These are phyloP conservation scores for Dryas alaskensis DNA, from an alignment of 306 rosid genomes.

Conservation along the genomic window DNA sequence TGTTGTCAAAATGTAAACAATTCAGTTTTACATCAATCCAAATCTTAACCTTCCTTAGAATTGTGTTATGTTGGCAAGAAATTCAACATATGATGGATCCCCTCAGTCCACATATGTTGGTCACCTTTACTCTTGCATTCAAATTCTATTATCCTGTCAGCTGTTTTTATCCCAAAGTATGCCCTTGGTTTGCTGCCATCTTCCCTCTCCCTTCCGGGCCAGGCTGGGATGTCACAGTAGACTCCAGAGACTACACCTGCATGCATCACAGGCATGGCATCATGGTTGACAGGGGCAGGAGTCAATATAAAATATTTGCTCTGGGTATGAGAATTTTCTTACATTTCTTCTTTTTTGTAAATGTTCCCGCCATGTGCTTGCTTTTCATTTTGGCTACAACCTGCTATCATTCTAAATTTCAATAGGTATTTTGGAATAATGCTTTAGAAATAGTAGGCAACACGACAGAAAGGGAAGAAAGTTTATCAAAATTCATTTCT, in stretches of 20 bases:
- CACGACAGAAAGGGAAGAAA: neutral
- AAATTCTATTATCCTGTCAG: slow-evolving; percentile 72
- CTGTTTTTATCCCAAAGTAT: slow-evolving; percentile 76
- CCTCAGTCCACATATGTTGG: slow-evolving; percentile 73
- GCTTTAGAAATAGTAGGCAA: slow-evolving; percentile 8
- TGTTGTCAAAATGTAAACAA: slow-evolving; percentile 2
- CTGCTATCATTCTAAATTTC: slow-evolving; percentile 44
- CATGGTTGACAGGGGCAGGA: slow-evolving; percentile 13
- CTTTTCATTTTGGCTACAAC: slow-evolving; percentile 90
- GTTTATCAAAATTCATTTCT: slow-evolving; percentile 16
- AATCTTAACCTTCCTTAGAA: neutral
- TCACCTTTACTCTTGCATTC: slow-evolving; percentile 78
- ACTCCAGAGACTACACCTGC: slow-evolving; percentile 79
- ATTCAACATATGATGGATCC: slow-evolving; percentile 73
- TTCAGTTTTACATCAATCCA: slow-evolving; percentile 17
- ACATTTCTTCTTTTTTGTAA: slow-evolving; percentile 88
- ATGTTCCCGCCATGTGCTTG: slow-evolving; percentile 86
- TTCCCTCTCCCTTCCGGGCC: slow-evolving; percentile 75
- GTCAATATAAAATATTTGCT: slow-evolving; percentile 15
- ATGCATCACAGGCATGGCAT: slow-evolving; percentile 44
- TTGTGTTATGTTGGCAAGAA: slow-evolving; percentile 45
- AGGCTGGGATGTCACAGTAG: slow-evolving; percentile 52
- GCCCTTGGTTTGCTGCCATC: slow-evolving; percentile 44
- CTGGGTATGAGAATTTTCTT: slow-evolving; percentile 38
- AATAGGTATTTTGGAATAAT: slow-evolving; percentile 17